Evolutionary conservation across 257 asterid genomes (phyloP).

Genomic region (Solanum neorickii): DNA sequence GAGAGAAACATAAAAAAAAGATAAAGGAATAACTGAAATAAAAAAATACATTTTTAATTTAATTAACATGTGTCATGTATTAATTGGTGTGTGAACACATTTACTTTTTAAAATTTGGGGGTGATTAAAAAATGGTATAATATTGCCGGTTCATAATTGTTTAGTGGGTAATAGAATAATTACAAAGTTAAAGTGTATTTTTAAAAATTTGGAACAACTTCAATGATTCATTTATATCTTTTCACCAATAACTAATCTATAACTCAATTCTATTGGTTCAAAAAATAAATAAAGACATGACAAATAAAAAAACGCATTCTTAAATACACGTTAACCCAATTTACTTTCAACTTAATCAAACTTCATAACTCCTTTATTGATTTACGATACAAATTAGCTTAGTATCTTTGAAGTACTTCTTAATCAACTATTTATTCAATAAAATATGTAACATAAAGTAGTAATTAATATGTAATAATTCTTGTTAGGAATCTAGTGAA

Average conservation of each 20-base stretch:
- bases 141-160: too few species aligned
- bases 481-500: background rate
- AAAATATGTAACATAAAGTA: background rate
- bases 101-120: too few species aligned
- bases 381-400: background rate
- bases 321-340: background rate
- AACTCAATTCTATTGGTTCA: background rate
- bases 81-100: too few species aligned
- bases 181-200: too few species aligned
- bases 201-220: too few species aligned
- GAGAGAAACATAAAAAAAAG: too few species aligned
- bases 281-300: background rate
- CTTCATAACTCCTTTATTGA: background rate
- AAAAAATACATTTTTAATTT: too few species aligned
- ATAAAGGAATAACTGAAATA: too few species aligned
- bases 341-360: background rate
- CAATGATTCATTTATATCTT: too few species aligned
- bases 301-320: background rate
- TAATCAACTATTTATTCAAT: background rate
- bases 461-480: background rate
- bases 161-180: too few species aligned
- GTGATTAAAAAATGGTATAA: too few species aligned
- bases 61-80: too few species aligned
- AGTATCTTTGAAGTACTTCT: background rate
- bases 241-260: background rate